Base-by-base conservation (phyloP, 2,329 filamentous ascomycete species). In the Beauveria australis region DNA sequence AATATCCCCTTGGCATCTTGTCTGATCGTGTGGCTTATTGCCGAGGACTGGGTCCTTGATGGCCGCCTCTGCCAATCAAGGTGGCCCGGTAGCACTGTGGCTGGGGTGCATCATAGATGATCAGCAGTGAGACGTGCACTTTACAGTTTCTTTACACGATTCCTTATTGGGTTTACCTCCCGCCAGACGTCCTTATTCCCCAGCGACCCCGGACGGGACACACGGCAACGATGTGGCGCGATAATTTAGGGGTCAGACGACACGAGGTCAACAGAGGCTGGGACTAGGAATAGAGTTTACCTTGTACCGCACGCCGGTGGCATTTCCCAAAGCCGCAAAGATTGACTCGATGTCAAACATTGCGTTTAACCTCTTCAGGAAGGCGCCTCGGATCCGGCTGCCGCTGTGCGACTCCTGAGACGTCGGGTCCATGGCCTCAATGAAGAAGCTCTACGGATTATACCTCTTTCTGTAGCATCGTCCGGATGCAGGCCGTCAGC, bases 1-100 rank as follows among this genome's bases (percentile, higher is more conserved):
- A 52, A 28, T 46, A 59, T 19, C 16, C 53, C 28, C 57, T 59
- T 53, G 48, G 26, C 49, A 60, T 53, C 58, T 60, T 12, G 41
- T 60, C 49, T 44, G 58, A 55, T 54, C 51, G 41, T 54, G 51
- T 22, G 41, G 30, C 58, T 54, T 49, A 41, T 54, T 49, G 22
- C n/a, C 30, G 30, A 60, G 43, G 30, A 49, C 7, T 22, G 49
- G 41, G 41, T 2, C 48, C 16, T 24, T 16, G 40, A 18, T 19
- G 10, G 6, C 10, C 41, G 14, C 58, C 24, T 47, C 41, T 41
- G 51, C 58, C n/a, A 59, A 53, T 53, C 2, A 22, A 18, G 2
- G 26, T 52, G 12, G 48, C 40, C 57, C 57, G n/a, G 28, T 46
- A 22, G 44, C 49, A 44, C 18, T 44, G 46, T 14, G 41, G n/a